These are phyloP conservation scores for Monilinia fructigena DNA, from an alignment of 2,329 filamentous ascomycete genomes.

Conservation along the genomic window DNA sequence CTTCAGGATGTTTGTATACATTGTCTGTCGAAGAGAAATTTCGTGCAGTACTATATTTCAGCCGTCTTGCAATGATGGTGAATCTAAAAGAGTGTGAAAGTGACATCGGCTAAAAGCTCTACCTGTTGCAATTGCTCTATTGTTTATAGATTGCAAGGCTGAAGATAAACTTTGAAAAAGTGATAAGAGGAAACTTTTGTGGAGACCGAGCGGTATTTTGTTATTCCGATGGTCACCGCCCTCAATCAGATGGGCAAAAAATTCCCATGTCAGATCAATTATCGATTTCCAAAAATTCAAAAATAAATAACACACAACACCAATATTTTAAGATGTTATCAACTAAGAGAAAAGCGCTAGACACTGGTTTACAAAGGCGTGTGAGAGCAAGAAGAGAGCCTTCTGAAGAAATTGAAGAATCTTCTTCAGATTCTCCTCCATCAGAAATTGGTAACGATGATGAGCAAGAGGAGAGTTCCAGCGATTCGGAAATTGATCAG, in stretches of 20 bases:
- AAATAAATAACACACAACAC: background rate
- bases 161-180: constrained; percentile 14
- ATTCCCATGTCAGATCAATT: background rate
- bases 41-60: background rate
- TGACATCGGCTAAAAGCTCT: constrained; percentile 6
- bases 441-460: constrained; percentile 41
- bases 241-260: constrained; percentile 10
- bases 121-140: background rate
- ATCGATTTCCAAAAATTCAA: constrained; percentile 1
- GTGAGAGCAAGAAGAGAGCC: constrained; percentile 37
- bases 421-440: constrained; percentile 39
- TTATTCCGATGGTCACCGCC: constrained; percentile 15
- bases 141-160: constrained; percentile 9
- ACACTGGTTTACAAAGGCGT: constrained; percentile 34
- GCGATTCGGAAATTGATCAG: constrained; percentile 38
- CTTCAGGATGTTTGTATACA: background rate
- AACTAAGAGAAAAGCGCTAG: constrained; percentile 37
- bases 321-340: constrained; percentile 31
- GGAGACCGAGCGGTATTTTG: background rate
- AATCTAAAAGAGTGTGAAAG: background rate
- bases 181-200: background rate
- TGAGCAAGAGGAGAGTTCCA: constrained; percentile 39
- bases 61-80: background rate
- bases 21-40: background rate
- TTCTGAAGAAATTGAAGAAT: constrained; percentile 37